phyloP scores from a whole-genome alignment of 805 yeast genomes.

The Nakazawaea pomicola region DNA sequence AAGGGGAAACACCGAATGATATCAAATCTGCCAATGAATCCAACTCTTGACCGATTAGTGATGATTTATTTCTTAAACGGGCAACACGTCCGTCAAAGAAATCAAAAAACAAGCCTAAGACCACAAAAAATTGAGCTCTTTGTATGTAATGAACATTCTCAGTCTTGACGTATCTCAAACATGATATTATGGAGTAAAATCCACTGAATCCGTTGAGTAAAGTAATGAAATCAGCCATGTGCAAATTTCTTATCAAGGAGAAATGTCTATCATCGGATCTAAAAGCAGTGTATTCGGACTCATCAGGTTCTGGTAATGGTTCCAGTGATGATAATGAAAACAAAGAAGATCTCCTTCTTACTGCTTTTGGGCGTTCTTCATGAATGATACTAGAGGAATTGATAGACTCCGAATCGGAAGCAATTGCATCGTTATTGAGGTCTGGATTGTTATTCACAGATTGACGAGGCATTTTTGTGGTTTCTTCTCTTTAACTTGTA shows the following conservation, averaged over 20 bases:
- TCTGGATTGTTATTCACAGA: neutral
- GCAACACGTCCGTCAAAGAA: constrained; percentile 98
- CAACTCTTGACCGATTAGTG: constrained; percentile 94
- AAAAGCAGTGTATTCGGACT: constrained; percentile 71
- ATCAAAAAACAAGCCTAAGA: constrained; percentile 92
- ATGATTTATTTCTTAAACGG: constrained; percentile 83
- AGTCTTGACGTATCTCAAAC: constrained; percentile 74
- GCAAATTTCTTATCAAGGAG: constrained; percentile 79
- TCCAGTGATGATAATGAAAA: constrained; percentile 48
- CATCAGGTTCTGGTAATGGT: constrained; percentile 73
- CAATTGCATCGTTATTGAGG: constrained; percentile 4
- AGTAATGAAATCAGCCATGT: constrained; percentile 95
- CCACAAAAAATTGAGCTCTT: constrained; percentile 82
- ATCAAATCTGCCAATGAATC: constrained; percentile 95
- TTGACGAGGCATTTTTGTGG: constrained; percentile 4
- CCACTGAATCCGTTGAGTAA: constrained; percentile 92
- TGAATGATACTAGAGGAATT: neutral
- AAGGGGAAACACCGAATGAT: constrained; percentile 95
- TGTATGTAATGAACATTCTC: constrained; percentile 66
- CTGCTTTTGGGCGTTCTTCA: constrained; percentile 18
- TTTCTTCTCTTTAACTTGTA: no score
- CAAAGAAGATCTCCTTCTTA: constrained; percentile 51
- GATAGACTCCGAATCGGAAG: constrained; percentile 9
- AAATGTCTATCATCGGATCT: constrained; percentile 82
- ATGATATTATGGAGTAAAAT: constrained; percentile 82